A percentile compares a stretch with the other conserved stretches of the same genome.
These are phyloP conservation scores for Crithidia sp. DNA, from an alignment of 208 protist species.

Conservation along the genomic window DNA sequence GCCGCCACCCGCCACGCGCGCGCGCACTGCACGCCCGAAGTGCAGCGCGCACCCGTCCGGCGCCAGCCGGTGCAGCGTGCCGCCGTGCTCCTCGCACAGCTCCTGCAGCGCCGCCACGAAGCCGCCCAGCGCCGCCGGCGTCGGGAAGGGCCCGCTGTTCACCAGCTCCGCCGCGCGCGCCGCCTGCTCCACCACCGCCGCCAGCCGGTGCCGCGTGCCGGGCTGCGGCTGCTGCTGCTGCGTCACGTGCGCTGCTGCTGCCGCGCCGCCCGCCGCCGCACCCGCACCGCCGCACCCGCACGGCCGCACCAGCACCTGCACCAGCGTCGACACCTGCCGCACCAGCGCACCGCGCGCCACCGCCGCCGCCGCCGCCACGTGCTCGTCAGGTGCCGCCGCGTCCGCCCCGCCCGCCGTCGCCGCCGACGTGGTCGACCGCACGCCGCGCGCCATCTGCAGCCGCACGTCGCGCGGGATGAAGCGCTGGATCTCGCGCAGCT, in stretches of 20 bases:
- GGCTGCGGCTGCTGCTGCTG: background rate
- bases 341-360: no score
- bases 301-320: slow-evolving; percentile 1
- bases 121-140: background rate
- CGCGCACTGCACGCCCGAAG: slow-evolving; percentile 4
- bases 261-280: background rate
- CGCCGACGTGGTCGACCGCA: background rate
- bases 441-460: background rate
- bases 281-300: background rate
- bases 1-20: background rate
- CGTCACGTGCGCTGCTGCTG: background rate
- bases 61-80: background rate
- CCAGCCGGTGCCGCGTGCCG: background rate
- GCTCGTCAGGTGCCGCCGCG: background rate
- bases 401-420: no score
- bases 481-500: slow-evolving; percentile 14
- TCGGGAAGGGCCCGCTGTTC: slow-evolving; percentile 3
- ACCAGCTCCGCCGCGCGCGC: background rate
- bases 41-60: background rate
- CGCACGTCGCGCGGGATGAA: slow-evolving; percentile 21
- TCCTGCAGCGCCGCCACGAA: background rate
- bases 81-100: background rate
- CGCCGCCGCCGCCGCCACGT: no score
- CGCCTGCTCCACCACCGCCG: background rate
- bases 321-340: slow-evolving; percentile 7